A percentile compares a stretch with the other conserved stretches of the same genome.
Evolutionary conservation across 495 filamentous ascomycete species (phyloP).

Genomic region (Penicillium fimorum): DNA sequence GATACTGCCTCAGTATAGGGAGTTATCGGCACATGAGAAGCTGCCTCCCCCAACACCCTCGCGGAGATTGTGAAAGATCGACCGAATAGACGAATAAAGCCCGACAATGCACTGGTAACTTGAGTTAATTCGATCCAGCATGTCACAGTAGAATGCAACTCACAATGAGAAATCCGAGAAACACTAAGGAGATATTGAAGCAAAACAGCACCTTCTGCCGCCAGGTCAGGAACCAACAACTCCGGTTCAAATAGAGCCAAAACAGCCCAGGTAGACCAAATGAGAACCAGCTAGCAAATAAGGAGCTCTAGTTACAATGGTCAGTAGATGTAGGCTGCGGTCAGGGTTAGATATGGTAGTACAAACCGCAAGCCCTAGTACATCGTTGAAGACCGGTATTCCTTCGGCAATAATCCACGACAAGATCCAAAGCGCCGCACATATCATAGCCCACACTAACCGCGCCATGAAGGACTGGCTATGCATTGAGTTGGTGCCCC

Average conservation of each 20-base stretch:
- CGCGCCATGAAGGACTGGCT: slow-evolving; percentile 41
- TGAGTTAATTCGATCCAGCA: neutral
- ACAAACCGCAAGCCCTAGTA: slow-evolving; percentile 46
- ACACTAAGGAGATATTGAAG: slow-evolving; percentile 25
- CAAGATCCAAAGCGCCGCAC: slow-evolving; percentile 50
- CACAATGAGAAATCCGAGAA: slow-evolving; percentile 32
- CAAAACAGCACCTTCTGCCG: slow-evolving; percentile 24
- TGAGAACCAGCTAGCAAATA: slow-evolving; percentile 32
- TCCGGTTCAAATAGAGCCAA: slow-evolving; percentile 35
- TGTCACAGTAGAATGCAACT: slow-evolving; percentile 7
- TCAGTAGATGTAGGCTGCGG: neutral
- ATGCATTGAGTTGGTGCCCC: slow-evolving; percentile 47
- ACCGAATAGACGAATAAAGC: slow-evolving; percentile 33
- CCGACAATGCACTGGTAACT: slow-evolving; percentile 26
- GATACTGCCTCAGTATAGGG: slow-evolving; percentile 10
- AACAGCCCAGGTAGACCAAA: slow-evolving; percentile 32
- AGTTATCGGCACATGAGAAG: slow-evolving; percentile 38
- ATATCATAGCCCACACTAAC: slow-evolving; percentile 52
- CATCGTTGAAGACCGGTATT: slow-evolving; percentile 63
- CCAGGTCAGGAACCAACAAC: slow-evolving; percentile 19
- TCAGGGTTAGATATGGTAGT: neutral
- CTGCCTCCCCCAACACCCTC: slow-evolving; percentile 20
- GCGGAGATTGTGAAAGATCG: slow-evolving; percentile 24
- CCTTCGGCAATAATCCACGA: slow-evolving; percentile 65
- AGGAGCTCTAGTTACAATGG: slow-evolving; percentile 17